Base-by-base conservation (phyloP, 2,329 filamentous ascomycete species). In the Sclerotinia glacialis region DNA sequence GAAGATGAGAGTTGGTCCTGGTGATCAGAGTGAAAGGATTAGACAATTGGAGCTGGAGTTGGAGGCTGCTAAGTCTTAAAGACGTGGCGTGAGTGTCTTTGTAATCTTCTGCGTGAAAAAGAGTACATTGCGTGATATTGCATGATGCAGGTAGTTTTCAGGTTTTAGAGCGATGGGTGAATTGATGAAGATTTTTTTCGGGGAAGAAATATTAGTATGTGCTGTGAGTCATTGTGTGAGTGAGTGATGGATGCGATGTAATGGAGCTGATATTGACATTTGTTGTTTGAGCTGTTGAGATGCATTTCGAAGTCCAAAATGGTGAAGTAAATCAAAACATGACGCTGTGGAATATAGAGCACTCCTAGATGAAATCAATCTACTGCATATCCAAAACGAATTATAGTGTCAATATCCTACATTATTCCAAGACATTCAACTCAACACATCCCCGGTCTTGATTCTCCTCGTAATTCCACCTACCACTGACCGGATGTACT, bases 1-100 rank as follows among this genome's bases (percentile, higher is more conserved):
- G 72, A 96, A 96, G 85, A 86, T 86, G 78, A 90, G 87, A 77
- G 83, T 93, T 67, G 85, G 85, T n/a, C 78, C 77, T 26, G 76
- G 79, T 37, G 71, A 70, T n/a, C 82, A 84, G 72, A 86, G 88
- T 74, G 86, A 89, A 81, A 88, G 82, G 76, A 86, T 89, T 78
- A 81, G 86, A 60, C 89, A 89, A 74, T 80, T 87, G 70, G 86
- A 89, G 77, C 76, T 90, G 67, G 87, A 90, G 79, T 79, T 89
- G 62, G 87, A 89, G 77, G 84, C 85, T 76, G 82, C 85, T 28
- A 80, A 85, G 72, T 89, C 86, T 40, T 72, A 40, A 56, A 47
- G 18, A 28, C 28, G 14, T 12, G 37, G 37, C n/a, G 54, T 23
- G 37, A 14, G 37, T 28, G 37, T 18, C 23, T 60, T 47, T 47